These are phyloP conservation scores for Meyerozyma guilliermondii DNA, from an alignment of 1,139 yeast species.

Conservation along the genomic window DNA sequence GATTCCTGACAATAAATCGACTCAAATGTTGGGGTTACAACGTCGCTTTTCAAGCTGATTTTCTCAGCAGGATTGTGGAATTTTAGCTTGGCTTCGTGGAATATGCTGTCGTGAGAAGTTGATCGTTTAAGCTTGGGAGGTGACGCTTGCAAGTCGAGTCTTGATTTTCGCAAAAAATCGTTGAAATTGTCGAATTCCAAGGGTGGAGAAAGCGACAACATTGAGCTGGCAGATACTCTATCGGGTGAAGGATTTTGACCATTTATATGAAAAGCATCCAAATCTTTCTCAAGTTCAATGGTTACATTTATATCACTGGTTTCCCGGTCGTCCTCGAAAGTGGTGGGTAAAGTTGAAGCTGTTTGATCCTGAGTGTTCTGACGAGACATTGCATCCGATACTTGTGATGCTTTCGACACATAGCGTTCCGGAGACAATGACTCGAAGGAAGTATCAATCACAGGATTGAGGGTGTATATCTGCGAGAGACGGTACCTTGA, in stretches of 20 bases:
- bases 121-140: slow-evolving; percentile 27
- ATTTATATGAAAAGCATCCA: neutral
- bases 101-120: slow-evolving; percentile 21
- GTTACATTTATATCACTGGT: slow-evolving; percentile 1
- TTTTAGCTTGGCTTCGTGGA: slow-evolving; percentile 11
- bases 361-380: slow-evolving; percentile 1
- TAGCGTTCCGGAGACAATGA: neutral
- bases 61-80: slow-evolving; percentile 39
- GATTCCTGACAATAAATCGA: slow-evolving; percentile 15
- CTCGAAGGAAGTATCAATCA: slow-evolving; percentile 13
- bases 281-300: slow-evolving; percentile 4
- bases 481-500: slow-evolving; percentile 37
- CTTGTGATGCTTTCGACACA: slow-evolving; percentile 7
- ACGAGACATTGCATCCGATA: neutral
- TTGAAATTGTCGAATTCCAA: slow-evolving; percentile 27
- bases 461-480: slow-evolving; percentile 35
- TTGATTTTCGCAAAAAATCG: slow-evolving; percentile 29
- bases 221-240: neutral
- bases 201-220: neutral
- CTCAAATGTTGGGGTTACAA: slow-evolving; percentile 26
- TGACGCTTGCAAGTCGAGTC: slow-evolving; percentile 29
- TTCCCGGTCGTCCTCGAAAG: slow-evolving; percentile 8
- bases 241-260: neutral
- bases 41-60: slow-evolving; percentile 15
- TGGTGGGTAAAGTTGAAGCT: slow-evolving; percentile 2